A percentile compares a stretch with the other conserved stretches of the same genome.
phyloP scores from a whole-genome alignment of 78 protist species.

The Dictyostelium intermedium region DNA sequence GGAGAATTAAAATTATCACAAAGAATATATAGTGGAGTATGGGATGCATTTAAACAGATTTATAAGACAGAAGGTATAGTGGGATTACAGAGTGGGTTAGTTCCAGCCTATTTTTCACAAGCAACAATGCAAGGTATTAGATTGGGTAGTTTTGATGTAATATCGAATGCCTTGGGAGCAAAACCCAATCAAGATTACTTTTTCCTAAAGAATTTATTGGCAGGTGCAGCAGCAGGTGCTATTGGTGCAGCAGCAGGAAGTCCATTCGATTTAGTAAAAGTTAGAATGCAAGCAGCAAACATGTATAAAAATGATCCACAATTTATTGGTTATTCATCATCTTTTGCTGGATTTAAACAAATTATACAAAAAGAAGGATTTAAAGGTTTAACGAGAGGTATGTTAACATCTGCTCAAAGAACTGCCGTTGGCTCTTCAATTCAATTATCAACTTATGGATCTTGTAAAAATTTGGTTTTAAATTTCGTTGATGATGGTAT shows the following conservation, averaged over 20 bases:
- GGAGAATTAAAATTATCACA: conserved; percentile 47
- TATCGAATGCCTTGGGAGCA: neutral
- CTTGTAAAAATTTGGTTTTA: conserved; percentile 13
- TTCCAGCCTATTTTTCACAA: conserved; percentile 77
- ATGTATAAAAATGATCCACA: conserved; percentile 65
- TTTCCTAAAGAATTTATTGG: conserved; percentile 23
- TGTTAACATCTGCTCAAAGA: conserved; percentile 72
- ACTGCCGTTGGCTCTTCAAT: conserved; percentile 72
- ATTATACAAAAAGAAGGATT: conserved; percentile 51
- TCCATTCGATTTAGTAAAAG: conserved; percentile 83
- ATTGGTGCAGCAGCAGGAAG: conserved; percentile 74
- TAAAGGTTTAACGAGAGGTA: conserved; percentile 46
- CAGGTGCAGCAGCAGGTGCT: conserved; percentile 79
- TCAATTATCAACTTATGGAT: conserved; percentile 52
- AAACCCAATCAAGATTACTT: neutral
- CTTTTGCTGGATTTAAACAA: conserved; percentile 10
- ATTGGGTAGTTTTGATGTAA: conserved; percentile 51
- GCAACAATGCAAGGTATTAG: conserved; percentile 63
- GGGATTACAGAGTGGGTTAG: conserved; percentile 61
- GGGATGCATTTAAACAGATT: conserved; percentile 62
- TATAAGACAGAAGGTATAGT: conserved; percentile 30
- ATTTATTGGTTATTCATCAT: conserved; percentile 5
- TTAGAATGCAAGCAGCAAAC: conserved; percentile 79
- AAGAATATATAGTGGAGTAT: conserved; percentile 44
- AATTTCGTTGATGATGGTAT: conserved; percentile 16